Percentiles rank a stretch among this genome's conserved stretches.
These are phyloP conservation scores for Theileria equi DNA, from an alignment of 169 alveolate species.

Conservation along the genomic window DNA sequence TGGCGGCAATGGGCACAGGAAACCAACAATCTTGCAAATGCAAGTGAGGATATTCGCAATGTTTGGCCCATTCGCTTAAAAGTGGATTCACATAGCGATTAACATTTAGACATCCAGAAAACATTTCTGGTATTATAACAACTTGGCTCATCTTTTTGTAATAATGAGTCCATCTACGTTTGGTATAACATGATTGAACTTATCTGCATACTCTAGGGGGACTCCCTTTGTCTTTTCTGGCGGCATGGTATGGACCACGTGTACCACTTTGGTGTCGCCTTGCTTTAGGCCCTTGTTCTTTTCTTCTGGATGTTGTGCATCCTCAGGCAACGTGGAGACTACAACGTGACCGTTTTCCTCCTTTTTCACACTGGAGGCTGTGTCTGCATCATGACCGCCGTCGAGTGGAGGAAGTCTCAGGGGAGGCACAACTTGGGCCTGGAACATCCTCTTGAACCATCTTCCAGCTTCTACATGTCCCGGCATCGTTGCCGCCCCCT, in stretches of 20 bases:
- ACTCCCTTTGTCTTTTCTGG: slow-evolving; percentile 25
- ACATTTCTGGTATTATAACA: no score
- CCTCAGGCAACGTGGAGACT: neutral
- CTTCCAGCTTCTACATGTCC: no score
- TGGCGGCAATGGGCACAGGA: no score
- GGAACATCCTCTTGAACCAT: slow-evolving; percentile 13
- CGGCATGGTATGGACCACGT: slow-evolving; percentile 44
- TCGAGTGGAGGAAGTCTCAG: neutral
- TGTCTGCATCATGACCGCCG: neutral
- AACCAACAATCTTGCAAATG: neutral
- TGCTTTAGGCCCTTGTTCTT: neutral
- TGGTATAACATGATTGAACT: slow-evolving; percentile 17
- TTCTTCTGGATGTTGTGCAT: neutral
- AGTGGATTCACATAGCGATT: no score
- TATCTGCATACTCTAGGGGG: slow-evolving; percentile 54
- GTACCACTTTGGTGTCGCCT: neutral
- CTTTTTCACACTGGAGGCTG: neutral
- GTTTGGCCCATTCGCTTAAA: no score
- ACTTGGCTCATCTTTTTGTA: slow-evolving; percentile 12
- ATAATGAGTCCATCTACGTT: slow-evolving; percentile 32
- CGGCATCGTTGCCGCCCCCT: slow-evolving; percentile 7
- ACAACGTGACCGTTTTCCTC: neutral
- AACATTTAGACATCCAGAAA: neutral
- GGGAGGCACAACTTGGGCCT: slow-evolving; percentile 42
- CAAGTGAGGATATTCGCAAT: neutral